Evolutionary conservation across 2,329 filamentous ascomycete genomes (phyloP), one percentile per base, ranked within the genome.

Genomic region (Sporothrix mexicana): DNA sequence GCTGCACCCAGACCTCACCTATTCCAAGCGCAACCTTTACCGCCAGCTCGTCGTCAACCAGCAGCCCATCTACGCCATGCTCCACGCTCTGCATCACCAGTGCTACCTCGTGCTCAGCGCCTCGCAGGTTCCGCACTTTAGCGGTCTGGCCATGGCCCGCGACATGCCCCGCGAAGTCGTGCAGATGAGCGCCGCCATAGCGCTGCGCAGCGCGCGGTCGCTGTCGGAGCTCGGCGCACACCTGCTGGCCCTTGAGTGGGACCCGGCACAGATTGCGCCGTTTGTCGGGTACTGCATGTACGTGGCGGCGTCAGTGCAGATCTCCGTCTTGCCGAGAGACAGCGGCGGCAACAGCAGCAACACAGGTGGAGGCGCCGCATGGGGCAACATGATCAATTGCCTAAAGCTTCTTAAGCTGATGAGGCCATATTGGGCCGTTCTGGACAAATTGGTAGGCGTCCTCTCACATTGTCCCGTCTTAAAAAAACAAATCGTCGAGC

Each of bases 51-150:
- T 64, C 4, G 59, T 64, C 13, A 64, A 64, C 17, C 59, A 64
- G 59, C 59, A 64, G 59, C 25, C 59, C 25, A 64, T 64, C 30
- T 64, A 64, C 59, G 36, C 59, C 59, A 64, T 41, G 59, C 59
- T 64, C 7, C 59, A 64, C 30, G 59, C 59, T 30, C 59, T 64
- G 59, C 59, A 45, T 30, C 59, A 64, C 59, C 59, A 64, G 59
- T 64, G 59, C 59, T 45, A 43, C 59, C 25, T 64, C 17, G 59
- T 64, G n/a, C 59, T 64, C 59, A 64, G 30, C 59, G 59, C 59
- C 7, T 64, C 59, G 59, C 59, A 45, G 25, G 59, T 64, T 12
- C 59, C 59, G 2, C 59, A 64, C 17, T 64, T 64, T n/a, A 64
- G 59, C 59, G 59, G 59, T 15, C 59, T 64, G 15, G 17, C 10